A percentile compares a stretch with the other conserved stretches of the same genome.
These are phyloP conservation scores for Aphanoascus verrucosus DNA, from an alignment of 2,329 filamentous ascomycete species.

Conservation along the genomic window DNA sequence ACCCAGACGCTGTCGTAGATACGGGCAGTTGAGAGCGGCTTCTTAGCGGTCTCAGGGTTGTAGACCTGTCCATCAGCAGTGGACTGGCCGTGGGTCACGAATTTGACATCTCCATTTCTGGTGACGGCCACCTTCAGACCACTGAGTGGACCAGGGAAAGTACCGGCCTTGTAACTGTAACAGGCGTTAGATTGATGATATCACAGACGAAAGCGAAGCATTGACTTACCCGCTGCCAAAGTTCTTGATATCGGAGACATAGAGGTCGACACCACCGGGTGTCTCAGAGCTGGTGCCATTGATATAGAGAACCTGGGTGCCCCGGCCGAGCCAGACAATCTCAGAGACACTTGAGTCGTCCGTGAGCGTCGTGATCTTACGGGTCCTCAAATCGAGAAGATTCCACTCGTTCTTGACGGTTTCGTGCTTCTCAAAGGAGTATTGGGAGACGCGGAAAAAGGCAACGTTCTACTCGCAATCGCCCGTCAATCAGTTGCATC, in stretches of 20 bases:
- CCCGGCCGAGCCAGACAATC: constrained; percentile 62
- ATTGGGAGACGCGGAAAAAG: constrained; percentile 54
- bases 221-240: constrained; percentile 26
- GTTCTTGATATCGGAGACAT: constrained; percentile 27
- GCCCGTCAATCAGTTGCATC: not conserved
- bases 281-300: constrained; percentile 33
- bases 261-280: constrained; percentile 32
- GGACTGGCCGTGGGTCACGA: constrained; percentile 49
- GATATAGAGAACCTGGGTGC: constrained; percentile 50
- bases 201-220: not conserved
- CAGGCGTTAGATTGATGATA: constrained; percentile 8
- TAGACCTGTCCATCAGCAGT: constrained; percentile 59
- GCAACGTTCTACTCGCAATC: constrained; percentile 29
- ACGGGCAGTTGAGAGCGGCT: constrained; percentile 53
- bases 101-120: constrained; percentile 38
- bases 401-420: constrained; percentile 50
- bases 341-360: constrained; percentile 56
- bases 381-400: constrained; percentile 59
- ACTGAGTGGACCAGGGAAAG: constrained; percentile 29
- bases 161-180: constrained; percentile 31
- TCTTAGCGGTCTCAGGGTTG: constrained; percentile 51
- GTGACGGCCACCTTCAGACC: constrained; percentile 32
- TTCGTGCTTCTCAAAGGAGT: constrained; percentile 66
- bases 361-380: constrained; percentile 55
- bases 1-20: constrained; percentile 68